Conservation (phyloP, 805 yeast genomes). For the Brettanomyces nanus region DNA sequence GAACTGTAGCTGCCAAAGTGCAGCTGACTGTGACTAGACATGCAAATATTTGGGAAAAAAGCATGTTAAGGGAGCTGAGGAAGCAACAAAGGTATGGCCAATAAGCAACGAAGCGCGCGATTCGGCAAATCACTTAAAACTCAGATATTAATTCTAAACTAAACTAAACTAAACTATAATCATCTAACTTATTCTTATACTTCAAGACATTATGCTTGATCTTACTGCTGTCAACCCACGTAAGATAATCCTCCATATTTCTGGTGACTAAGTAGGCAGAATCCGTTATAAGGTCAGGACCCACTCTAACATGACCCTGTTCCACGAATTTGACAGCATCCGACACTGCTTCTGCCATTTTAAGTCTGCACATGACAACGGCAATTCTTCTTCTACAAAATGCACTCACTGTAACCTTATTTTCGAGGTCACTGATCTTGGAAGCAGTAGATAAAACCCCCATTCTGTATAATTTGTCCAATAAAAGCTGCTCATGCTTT, state of each 20-base stretch:
- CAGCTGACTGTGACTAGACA: neutral
- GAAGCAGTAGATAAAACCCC: constrained; percentile 84
- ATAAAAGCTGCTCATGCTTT: constrained; percentile 78
- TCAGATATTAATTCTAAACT: no score
- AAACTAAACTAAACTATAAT: constrained; percentile 45
- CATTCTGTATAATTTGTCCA: constrained; percentile 84
- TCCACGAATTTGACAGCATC: constrained; percentile 92
- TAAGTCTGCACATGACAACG: constrained; percentile 87
- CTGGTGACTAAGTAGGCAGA: constrained; percentile 92
- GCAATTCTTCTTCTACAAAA: constrained; percentile 87
- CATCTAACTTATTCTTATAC: constrained; percentile 70
- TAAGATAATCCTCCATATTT: constrained; percentile 90
- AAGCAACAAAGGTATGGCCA: neutral
- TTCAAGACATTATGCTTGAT: constrained; percentile 82
- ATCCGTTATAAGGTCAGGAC: constrained; percentile 92
- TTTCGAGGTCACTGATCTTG: constrained; percentile 87
- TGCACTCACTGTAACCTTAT: constrained; percentile 86
- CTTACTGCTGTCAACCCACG: constrained; percentile 97
- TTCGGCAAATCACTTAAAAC: no score
- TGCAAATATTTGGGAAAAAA: neutral
- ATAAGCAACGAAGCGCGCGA: neutral
- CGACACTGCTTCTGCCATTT: constrained; percentile 82
- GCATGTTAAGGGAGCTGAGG: neutral
- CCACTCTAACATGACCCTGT: constrained; percentile 97
- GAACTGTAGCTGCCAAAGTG: neutral